Evolutionary conservation across 148 eudicot genomes (phyloP), one percentile per base, ranked within the genome.

Genomic region (Silene uniflora): DNA sequence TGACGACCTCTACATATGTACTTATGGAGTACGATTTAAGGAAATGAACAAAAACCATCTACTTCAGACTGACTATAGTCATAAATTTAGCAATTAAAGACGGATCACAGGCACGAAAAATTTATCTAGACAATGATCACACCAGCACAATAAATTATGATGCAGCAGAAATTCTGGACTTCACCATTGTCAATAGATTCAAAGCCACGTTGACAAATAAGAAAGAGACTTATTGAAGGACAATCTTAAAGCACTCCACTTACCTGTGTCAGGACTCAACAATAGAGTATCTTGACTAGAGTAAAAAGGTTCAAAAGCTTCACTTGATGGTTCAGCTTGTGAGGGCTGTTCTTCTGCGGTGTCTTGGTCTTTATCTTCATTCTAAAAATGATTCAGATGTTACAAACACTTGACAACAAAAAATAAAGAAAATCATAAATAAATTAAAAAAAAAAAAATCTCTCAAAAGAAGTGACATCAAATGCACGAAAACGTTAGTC

Each of bases 241-340:
- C 11, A 60, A 42, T 5, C 19, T 4, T 35, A 65, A 65, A 65
- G 29, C 22, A 54, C 18, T 60, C 69, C 23, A 59, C 18, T 75
- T 62, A 79, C 82, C 78, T 11, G 64, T 55, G 72, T 10, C 3
- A 62, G 70, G 58, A 27, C 74, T 69, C 29, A 54, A 17, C 65
- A 62, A 44, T 25, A 64, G 46, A 23, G 46, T 23, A 76, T 44
- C 79, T 23, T 67, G 77, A 71, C 55, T 69, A 47, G 55, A 60
- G 74, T 73, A 67, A 6, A 62, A 29, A 49, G 78, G 69, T 19
- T 68, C 74, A 69, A 7, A 62, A 24, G 74, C 75, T 49, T 49
- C 62, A 62, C 35, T 14, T 32, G 74, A 75, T 54, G 75, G 78
- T 32, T 23, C 75, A 62, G 22, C 71, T 62, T 70, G 65, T 44